Conservation (phyloP, 208 protist species). For the Leishmania mexicana region DNA sequence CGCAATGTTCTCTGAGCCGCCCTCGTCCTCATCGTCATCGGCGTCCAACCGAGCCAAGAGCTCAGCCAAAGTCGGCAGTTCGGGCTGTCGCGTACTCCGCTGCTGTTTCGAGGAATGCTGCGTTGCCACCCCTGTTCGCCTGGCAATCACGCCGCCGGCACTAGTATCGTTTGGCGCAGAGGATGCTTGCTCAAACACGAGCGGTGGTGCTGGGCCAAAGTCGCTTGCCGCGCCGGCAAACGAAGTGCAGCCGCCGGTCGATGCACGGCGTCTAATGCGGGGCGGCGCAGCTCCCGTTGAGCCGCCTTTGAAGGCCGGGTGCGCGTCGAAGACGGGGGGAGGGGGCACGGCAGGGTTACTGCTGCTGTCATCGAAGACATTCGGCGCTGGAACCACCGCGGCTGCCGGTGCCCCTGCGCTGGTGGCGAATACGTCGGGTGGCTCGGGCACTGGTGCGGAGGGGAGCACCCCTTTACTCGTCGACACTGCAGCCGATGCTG, state of each 20-base stretch:
- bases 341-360: background rate
- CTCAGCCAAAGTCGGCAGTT: conserved; percentile 29
- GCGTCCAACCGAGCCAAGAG: conserved; percentile 22
- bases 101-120: conserved; percentile 1
- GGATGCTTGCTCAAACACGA: conserved; percentile 4
- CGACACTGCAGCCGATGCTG: background rate
- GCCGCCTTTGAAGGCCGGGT: background rate
- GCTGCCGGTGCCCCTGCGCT: background rate
- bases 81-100: background rate
- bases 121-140: background rate
- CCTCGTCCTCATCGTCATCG: background rate
- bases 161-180: background rate
- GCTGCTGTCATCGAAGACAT: conserved; percentile 6
- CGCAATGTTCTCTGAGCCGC: background rate
- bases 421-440: conserved; percentile 14
- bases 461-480: no score
- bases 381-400: conserved; percentile 1
- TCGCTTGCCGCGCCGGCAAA: background rate
- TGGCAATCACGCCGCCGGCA: background rate
- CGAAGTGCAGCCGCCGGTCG: background rate
- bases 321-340: background rate
- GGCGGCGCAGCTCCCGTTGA: background rate
- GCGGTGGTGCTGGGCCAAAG: conserved; percentile 10
- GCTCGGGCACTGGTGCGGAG: conserved; percentile 9
- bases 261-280: background rate